Conservation (phyloP, 257 asterid genomes). For the Paraleonurus japonicus region DNA sequence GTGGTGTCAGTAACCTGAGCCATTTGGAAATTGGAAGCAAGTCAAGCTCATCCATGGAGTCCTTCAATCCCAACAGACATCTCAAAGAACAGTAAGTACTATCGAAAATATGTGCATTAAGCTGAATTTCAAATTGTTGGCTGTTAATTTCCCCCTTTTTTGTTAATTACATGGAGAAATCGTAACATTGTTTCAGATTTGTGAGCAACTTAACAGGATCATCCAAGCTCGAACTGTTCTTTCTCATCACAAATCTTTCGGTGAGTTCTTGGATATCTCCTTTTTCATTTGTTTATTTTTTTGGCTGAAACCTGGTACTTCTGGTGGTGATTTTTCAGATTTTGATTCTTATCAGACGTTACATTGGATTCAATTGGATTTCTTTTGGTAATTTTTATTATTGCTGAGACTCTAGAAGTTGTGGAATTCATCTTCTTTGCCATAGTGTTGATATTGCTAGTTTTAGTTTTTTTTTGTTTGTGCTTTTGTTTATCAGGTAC, state of each 20-base stretch:
- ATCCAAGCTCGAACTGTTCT: constrained; percentile 59
- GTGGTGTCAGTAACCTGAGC: too few relatives aligned
- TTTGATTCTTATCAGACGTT: constrained; percentile 53
- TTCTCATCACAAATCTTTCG: constrained; percentile 45
- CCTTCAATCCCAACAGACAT: constrained; percentile 61
- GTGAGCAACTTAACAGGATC: constrained; percentile 83
- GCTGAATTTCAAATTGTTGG: background rate
- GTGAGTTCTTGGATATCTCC: constrained; percentile 23
- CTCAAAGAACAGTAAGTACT: constrained; percentile 69
- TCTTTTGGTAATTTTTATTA: constrained; percentile 40
- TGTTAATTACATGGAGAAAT: background rate
- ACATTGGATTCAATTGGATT: constrained; percentile 37
- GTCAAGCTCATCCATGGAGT: constrained; percentile 49
- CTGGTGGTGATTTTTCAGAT: constrained; percentile 35
- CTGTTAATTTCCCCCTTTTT: background rate
- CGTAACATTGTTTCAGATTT: constrained; percentile 43
- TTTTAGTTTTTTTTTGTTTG: background rate
- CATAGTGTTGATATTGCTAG: background rate
- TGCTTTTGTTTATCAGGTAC: constrained; percentile 36
- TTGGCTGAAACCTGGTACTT: background rate
- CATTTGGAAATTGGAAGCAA: too few relatives aligned
- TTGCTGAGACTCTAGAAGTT: background rate
- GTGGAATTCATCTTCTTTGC: background rate
- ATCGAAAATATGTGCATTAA: background rate
- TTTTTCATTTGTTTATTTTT: background rate